Conservation (phyloP, 2,329 filamentous ascomycete species). For the Orbilia ellipsospora region DNA sequence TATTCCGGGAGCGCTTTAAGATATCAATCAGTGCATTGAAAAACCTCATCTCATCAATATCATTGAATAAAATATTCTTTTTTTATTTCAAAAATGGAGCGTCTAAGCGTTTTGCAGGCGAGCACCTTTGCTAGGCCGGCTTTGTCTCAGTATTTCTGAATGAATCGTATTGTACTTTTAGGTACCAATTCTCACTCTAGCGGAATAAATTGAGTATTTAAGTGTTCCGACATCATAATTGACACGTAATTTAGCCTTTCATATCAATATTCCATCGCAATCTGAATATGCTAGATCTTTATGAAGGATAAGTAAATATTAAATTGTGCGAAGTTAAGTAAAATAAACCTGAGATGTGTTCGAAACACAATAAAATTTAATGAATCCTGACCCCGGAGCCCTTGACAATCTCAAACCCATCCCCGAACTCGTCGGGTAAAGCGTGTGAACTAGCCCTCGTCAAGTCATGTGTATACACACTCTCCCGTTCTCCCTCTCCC, state of each 20-base stretch:
- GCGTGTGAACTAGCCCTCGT: slow-evolving; percentile 43
- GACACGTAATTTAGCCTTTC: not conserved
- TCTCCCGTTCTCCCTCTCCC: slow-evolving; percentile 22
- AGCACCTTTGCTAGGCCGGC: no score
- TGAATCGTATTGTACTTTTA: not conserved
- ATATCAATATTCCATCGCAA: no score
- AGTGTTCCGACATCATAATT: not conserved
- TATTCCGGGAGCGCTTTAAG: slow-evolving; percentile 34
- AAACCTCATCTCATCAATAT: not conserved
- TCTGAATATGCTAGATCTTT: no score
- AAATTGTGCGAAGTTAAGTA: no score
- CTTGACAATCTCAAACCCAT: slow-evolving; percentile 30
- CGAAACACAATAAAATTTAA: not conserved
- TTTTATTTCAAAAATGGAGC: no score
- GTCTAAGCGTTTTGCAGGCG: not conserved
- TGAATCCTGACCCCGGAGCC: slow-evolving; percentile 1
- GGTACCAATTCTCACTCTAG: not conserved
- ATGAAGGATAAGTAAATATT: no score
- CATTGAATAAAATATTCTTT: no score
- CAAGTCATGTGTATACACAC: slow-evolving; percentile 40
- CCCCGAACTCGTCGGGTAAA: slow-evolving; percentile 28
- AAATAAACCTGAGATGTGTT: not conserved
- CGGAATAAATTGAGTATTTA: not conserved
- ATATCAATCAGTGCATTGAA: not conserved
- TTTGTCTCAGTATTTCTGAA: no score